phyloP scores from a whole-genome alignment of 306 rosid species.

The Sindora glabra region DNA sequence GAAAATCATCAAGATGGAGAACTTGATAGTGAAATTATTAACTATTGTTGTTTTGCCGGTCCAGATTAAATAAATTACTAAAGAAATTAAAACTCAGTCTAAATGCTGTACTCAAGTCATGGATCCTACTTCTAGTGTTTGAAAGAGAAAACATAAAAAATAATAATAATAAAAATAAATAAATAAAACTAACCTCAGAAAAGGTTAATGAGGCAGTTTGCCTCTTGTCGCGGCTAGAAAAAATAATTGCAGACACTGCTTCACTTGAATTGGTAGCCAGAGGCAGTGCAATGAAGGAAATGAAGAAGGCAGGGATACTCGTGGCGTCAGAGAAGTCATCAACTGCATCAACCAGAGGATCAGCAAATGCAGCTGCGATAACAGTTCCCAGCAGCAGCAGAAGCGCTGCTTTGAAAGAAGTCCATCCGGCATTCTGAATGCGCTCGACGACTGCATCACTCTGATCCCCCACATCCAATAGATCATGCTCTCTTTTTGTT shows the following conservation, averaged over 20 bases:
- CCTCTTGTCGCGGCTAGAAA: constrained; percentile 40
- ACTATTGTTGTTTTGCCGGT: too few species aligned
- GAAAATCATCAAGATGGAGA: too few species aligned
- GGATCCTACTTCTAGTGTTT: too few species aligned
- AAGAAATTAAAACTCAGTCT: too few species aligned
- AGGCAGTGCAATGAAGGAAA: constrained; percentile 50
- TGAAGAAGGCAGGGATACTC: constrained; percentile 45
- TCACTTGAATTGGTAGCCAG: constrained; percentile 60
- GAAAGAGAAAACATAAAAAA: too few species aligned
- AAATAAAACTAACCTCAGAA: constrained; percentile 62
- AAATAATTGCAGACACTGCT: constrained; percentile 49
- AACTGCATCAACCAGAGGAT: constrained; percentile 52
- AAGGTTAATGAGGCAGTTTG: constrained; percentile 48
- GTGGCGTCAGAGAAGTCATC: constrained; percentile 36
- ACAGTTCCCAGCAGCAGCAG: constrained; percentile 30
- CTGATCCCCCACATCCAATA: too few species aligned
- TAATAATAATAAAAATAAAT: too few species aligned
- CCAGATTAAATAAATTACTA: too few species aligned
- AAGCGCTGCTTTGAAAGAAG: constrained; percentile 29
- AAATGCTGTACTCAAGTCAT: too few species aligned
- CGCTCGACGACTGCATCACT: too few species aligned
- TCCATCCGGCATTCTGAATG: constrained; percentile 15
- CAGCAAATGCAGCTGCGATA: constrained; percentile 45
- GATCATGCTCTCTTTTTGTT: too few species aligned
- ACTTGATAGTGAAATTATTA: too few species aligned